These are phyloP conservation scores for Xylaria hypoxylon DNA, from an alignment of 2,329 filamentous ascomycete genomes.

Conservation along the genomic window DNA sequence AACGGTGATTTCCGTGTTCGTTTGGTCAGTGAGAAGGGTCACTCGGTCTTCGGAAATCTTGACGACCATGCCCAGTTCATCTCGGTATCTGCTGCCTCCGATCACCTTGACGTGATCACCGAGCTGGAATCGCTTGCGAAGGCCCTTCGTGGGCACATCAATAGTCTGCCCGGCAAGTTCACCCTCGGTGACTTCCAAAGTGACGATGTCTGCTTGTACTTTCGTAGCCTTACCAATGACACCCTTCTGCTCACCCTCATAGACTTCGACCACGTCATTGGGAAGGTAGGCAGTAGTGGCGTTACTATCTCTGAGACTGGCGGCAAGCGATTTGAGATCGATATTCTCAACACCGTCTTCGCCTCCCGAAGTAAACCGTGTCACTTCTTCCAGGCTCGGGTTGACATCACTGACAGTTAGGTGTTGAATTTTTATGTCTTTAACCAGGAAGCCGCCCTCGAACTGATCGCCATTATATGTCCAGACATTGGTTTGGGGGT, in stretches of 20 bases:
- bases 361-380: slow-evolving; percentile 87
- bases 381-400: slow-evolving; percentile 93
- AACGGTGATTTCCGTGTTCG: slow-evolving; percentile 92
- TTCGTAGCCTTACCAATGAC: slow-evolving; percentile 87
- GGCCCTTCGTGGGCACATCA: slow-evolving; percentile 89
- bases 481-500: slow-evolving; percentile 83
- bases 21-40: slow-evolving; percentile 92
- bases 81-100: slow-evolving; percentile 91
- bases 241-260: slow-evolving; percentile 93
- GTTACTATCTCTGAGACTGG: slow-evolving; percentile 86
- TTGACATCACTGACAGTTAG: slow-evolving; percentile 91
- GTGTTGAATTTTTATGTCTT: slow-evolving; percentile 90
- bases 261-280: slow-evolving; percentile 96
- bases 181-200: slow-evolving; percentile 85
- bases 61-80: slow-evolving; percentile 97
- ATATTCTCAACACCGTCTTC: slow-evolving; percentile 95
- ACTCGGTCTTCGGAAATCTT: slow-evolving; percentile 93
- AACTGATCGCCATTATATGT: slow-evolving; percentile 90
- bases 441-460: slow-evolving; percentile 91
- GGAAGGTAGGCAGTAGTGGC: slow-evolving; percentile 86
- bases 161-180: slow-evolving; percentile 85
- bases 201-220: slow-evolving; percentile 92
- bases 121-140: slow-evolving; percentile 91
- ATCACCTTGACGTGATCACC: slow-evolving; percentile 99
- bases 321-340: slow-evolving; percentile 89